Evolutionary conservation across 1,284 basidiomycete species (phyloP), one percentile per base, ranked within the genome.

Genomic region (Moesziomyces globuligerus): DNA sequence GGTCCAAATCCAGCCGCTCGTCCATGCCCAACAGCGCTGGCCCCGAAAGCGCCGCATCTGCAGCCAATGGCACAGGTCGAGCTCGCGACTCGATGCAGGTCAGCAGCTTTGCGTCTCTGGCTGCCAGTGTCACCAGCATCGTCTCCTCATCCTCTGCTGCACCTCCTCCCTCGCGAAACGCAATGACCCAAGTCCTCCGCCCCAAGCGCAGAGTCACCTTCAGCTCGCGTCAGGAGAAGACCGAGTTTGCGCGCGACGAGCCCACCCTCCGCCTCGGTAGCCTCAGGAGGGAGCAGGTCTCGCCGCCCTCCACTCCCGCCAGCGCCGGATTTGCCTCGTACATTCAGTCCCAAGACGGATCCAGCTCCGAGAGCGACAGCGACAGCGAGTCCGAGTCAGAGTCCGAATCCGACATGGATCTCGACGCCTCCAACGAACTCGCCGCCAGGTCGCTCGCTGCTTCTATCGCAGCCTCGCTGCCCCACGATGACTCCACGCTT

Each of bases 151-250:
- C 50, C 17, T 32, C n/a, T 18, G 34, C 47, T 20, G 50, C 54
- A 9, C 44, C 62, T 6, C 28, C 66, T 28, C 47, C 51, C 1
- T 25, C 54, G 4, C 43, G 62, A n/a, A 53, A 29, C 34, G 57
- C 62, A 26, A 49, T 61, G 54, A 71, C 68, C 7, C 68, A 71
- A 21, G 52, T 71, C 32, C 43, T 71, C 20, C 62, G 69, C 13
- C 64, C 64, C 8, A 71, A 68, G 48, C 58, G 72, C 23, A 45
- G 72, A 28, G 72, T 74, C 43, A 74, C 72, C 3, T 74, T 74
- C 60, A 74, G 72, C 52, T 52, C 59, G 24, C 59, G 72, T 3
- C 72, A 74, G 41, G 72, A 74, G 40, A 66, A 71, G 48, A 74
- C 72, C 38, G 67, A 71, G 26, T 70, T 71, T 39, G 72, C 57